Base-by-base conservation (phyloP, 225 moss, liverwort and hornwort genomes). In the Takakia lepidozioides region DNA sequence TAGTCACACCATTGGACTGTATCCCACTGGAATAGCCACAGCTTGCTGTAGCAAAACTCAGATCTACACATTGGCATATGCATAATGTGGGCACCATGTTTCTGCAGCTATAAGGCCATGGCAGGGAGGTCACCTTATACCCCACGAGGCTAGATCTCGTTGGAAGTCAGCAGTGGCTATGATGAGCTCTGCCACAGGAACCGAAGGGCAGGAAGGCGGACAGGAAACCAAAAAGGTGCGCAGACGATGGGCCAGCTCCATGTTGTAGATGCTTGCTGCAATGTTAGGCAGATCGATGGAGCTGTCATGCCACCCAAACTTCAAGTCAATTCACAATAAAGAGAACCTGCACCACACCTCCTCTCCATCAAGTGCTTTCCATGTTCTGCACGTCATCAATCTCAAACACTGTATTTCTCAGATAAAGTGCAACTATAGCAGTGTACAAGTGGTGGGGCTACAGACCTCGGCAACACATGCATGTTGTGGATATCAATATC, bases 401-500 rank as follows among this genome's bases (percentile, higher is more conserved):
- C n/a, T n/a, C n/a, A n/a, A n/a, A n/a, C n/a, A n/a, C n/a, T n/a
- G n/a, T n/a, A n/a, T n/a, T n/a, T n/a, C n/a, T n/a, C n/a, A n/a
- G n/a, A n/a, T n/a, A n/a, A n/a, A n/a, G n/a, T n/a, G n/a, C n/a
- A n/a, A n/a, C n/a, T n/a, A n/a, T n/a, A n/a, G n/a, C n/a, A n/a
- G n/a, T n/a, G n/a, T n/a, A n/a, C n/a, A 32, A 32, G 32, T 11
- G 7, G 7, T 32, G 32, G 32, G 7, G 32, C 11, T 26, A 2
- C 17, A 1, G 19, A 98, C 95, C 95, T 98, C 44, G 98, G 98
- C n/a, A 98, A 82, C 14, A 98, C 81, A 56, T 98, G 80, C 62
- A 70, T 80, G 43, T 87, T 91, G 64, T 87, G 91, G 30, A 98
- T 85, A 43, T 91, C 98, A 59, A 91, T 91, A 45, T 98, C 98